phyloP scores from a whole-genome alignment of 1,139 yeast genomes.

The Sugiyamaella novakii region DNA sequence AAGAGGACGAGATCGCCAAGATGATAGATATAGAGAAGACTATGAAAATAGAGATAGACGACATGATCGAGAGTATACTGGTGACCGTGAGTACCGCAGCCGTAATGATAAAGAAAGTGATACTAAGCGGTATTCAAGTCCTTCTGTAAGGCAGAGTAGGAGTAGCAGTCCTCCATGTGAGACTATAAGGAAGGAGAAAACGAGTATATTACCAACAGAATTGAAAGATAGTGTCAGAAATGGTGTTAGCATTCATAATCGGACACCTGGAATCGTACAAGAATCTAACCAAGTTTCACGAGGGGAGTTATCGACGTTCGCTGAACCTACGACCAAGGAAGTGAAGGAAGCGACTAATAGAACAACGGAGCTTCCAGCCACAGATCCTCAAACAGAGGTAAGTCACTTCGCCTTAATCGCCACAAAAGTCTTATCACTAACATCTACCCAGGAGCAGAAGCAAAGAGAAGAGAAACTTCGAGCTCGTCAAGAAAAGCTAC shows the following conservation, averaged over 20 bases:
- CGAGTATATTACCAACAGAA: no score
- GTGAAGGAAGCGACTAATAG: not conserved
- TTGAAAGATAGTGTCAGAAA: no score
- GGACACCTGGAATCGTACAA: not conserved
- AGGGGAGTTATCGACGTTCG: not conserved
- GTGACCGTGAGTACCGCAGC: slow-evolving; percentile 15
- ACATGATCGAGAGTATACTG: not conserved
- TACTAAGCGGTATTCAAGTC: slow-evolving; percentile 1
- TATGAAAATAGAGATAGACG: not conserved
- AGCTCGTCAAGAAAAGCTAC: slow-evolving; percentile 42
- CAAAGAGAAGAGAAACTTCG: slow-evolving; percentile 36
- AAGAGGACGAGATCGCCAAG: not conserved
- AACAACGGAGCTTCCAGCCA: not conserved
- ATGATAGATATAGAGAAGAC: slow-evolving; percentile 1
- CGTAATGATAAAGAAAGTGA: slow-evolving; percentile 7
- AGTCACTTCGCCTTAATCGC: no score
- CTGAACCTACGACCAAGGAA: not conserved
- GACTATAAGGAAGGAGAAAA: not conserved
- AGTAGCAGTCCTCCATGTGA: slow-evolving; percentile 4
- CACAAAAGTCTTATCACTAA: no score
- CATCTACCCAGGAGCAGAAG: no score
- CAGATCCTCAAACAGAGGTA: not conserved
- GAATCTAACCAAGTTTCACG: slow-evolving; percentile 1
- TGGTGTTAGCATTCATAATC: not conserved
- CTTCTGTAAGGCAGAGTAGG: slow-evolving; percentile 1